Evolutionary conservation across 495 filamentous ascomycete genomes (phyloP).

Genomic region (Lophiostoma macrostomum): DNA sequence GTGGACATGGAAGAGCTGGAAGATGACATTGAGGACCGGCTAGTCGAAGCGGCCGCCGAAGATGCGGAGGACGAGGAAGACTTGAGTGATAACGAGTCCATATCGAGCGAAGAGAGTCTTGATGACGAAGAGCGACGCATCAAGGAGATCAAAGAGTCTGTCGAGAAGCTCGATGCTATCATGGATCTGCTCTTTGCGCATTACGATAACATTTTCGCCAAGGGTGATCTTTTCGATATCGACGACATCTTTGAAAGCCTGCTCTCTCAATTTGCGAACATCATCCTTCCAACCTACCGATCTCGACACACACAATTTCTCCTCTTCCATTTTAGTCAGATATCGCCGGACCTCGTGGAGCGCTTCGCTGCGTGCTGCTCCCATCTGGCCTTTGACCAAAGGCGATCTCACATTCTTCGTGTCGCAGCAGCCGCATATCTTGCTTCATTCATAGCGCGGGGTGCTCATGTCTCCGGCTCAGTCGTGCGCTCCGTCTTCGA

Average conservation of each 20-base stretch:
- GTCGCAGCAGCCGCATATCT: conserved; percentile 89
- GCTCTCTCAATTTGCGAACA: conserved; percentile 74
- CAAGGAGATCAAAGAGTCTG: conserved; percentile 68
- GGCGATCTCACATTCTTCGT: conserved; percentile 63
- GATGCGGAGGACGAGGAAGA: conserved; percentile 46
- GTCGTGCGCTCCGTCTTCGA: conserved; percentile 75
- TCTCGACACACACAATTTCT: conserved; percentile 87
- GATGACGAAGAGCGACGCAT: conserved; percentile 48
- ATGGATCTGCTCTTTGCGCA: conserved; percentile 84
- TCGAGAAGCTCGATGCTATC: conserved; percentile 89
- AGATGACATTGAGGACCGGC: conserved; percentile 61
- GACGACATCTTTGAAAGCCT: conserved; percentile 65
- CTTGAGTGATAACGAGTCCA: conserved; percentile 42
- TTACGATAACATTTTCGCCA: conserved; percentile 66
- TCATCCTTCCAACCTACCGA: conserved; percentile 83
- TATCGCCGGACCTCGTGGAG: conserved; percentile 68
- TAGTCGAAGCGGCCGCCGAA: conserved; percentile 39
- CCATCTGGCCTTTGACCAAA: conserved; percentile 60
- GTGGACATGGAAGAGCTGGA: conserved; percentile 84
- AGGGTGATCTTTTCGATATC: conserved; percentile 44
- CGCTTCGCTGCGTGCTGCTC: conserved; percentile 78
- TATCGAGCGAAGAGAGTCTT: conserved; percentile 36
- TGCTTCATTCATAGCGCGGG: conserved; percentile 87
- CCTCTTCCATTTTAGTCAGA: conserved; percentile 89
- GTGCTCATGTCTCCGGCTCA: conserved; percentile 69